Percentiles rank a stretch among this genome's conserved stretches.
Conservation (phyloP, 805 yeast species). For the Candida ficus region DNA sequence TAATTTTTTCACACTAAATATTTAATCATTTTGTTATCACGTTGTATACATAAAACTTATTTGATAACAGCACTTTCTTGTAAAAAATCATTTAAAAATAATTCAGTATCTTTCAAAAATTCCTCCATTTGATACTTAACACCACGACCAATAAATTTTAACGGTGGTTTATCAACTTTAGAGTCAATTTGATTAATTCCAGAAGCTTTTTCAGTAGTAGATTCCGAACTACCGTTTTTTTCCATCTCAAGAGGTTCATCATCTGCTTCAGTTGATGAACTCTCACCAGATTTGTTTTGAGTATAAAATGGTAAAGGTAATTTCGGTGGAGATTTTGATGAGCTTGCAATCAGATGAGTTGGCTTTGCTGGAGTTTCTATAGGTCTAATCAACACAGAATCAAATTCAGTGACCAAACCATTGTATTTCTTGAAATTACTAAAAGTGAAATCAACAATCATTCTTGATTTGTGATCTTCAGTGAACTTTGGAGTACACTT, state of each 20-base stretch:
- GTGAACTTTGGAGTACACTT: not conserved
- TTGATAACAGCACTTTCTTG: not conserved
- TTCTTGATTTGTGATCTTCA: not conserved
- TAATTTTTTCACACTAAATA: too few species aligned
- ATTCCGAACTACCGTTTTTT: too few species aligned
- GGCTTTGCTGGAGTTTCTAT: not conserved
- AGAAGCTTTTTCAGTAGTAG: too few species aligned
- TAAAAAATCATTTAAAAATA: not conserved
- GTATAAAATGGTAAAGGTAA: too few species aligned
- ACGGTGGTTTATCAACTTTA: too few species aligned
- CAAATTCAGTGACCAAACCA: not conserved
- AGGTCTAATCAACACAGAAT: slow-evolving; percentile 5
- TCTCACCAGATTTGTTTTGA: too few species aligned
- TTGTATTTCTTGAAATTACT: not conserved
- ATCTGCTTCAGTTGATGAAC: not conserved
- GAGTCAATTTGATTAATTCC: too few species aligned
- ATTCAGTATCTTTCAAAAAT: slow-evolving; percentile 5
- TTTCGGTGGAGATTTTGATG: not conserved
- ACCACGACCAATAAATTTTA: not conserved
- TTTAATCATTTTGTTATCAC: too few species aligned
- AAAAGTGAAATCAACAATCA: slow-evolving; percentile 6
- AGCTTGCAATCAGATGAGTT: not conserved
- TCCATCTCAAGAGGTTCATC: not conserved
- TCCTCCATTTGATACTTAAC: slow-evolving; percentile 2
- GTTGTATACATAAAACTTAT: too few species aligned